A percentile compares a stretch with the other conserved stretches of the same genome.
phyloP scores from a whole-genome alignment of 176 grass and related monocot genomes.

The Tuctoria greenei region DNA sequence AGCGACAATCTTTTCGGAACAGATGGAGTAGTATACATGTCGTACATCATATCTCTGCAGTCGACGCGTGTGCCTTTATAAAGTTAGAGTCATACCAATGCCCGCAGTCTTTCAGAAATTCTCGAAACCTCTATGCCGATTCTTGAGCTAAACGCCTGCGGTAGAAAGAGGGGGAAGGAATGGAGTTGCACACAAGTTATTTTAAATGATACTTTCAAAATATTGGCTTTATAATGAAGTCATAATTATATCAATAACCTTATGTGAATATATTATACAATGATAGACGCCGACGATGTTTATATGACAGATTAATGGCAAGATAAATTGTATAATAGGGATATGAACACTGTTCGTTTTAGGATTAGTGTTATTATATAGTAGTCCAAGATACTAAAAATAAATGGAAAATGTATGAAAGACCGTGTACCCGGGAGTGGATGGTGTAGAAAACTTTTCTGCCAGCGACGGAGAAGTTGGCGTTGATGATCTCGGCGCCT shows the following conservation, averaged over 20 bases:
- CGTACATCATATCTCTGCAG: not conserved
- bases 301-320: too few species aligned
- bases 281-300: too few species aligned
- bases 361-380: too few species aligned
- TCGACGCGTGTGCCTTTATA: not conserved
- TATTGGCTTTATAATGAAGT: too few species aligned
- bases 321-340: too few species aligned
- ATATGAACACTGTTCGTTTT: too few species aligned
- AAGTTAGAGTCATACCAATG: not conserved
- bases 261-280: too few species aligned
- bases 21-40: not conserved
- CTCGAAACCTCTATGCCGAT: not conserved
- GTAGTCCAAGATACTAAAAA: not conserved
- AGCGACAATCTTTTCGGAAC: too few species aligned
- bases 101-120: not conserved
- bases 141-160: not conserved
- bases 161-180: not conserved
- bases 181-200: not conserved
- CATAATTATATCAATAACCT: too few species aligned
- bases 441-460: conserved; percentile 51
- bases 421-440: conserved; percentile 42
- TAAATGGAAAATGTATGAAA: too few species aligned
- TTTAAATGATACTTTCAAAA: too few species aligned
- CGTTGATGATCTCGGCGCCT: conserved; percentile 55
- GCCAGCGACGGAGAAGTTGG: conserved; percentile 37